Percentiles rank a stretch among this genome's conserved stretches.
Evolutionary conservation across 2,329 filamentous ascomycete species (phyloP).

Genomic region (Hortaea werneckii): DNA sequence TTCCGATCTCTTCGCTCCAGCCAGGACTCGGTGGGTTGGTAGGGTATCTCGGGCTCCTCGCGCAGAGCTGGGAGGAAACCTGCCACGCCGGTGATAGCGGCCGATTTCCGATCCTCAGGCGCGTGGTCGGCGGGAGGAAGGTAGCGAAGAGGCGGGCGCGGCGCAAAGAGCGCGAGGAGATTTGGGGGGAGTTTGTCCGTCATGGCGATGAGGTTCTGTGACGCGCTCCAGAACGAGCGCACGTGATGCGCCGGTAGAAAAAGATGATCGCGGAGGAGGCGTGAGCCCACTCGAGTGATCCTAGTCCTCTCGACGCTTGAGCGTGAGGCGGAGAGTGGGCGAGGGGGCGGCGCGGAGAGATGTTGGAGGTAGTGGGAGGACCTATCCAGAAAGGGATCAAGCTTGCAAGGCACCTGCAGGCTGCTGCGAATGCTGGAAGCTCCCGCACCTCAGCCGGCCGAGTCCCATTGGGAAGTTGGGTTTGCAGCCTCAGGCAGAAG

Average conservation of each 20-base stretch:
- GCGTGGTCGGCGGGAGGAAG: slow-evolving; percentile 73
- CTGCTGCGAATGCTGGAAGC: no score
- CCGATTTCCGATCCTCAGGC: slow-evolving; percentile 70
- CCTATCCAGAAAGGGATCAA: no score
- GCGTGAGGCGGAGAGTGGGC: no score
- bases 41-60: slow-evolving; percentile 47
- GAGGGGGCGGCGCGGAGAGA: no score
- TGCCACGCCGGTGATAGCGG: slow-evolving; percentile 61
- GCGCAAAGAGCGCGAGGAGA: slow-evolving; percentile 86
- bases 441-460: no score
- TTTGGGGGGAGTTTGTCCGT: slow-evolving; percentile 94
- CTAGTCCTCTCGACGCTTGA: no score
- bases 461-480: no score
- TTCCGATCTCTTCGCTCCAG: slow-evolving; percentile 76
- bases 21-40: slow-evolving; percentile 83
- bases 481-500: no score
- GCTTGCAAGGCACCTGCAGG: no score
- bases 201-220: slow-evolving; percentile 46
- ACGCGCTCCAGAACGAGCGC: not conserved
- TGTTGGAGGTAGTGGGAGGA: no score
- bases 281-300: not conserved
- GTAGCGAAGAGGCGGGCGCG: slow-evolving; percentile 84
- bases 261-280: not conserved
- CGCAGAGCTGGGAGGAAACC: slow-evolving; percentile 63
- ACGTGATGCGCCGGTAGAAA: not conserved